A percentile compares a stretch with the other conserved stretches of the same genome.
Conservation (phyloP, 2,329 filamentous ascomycete genomes). For the Diaporthe caulivora region DNA sequence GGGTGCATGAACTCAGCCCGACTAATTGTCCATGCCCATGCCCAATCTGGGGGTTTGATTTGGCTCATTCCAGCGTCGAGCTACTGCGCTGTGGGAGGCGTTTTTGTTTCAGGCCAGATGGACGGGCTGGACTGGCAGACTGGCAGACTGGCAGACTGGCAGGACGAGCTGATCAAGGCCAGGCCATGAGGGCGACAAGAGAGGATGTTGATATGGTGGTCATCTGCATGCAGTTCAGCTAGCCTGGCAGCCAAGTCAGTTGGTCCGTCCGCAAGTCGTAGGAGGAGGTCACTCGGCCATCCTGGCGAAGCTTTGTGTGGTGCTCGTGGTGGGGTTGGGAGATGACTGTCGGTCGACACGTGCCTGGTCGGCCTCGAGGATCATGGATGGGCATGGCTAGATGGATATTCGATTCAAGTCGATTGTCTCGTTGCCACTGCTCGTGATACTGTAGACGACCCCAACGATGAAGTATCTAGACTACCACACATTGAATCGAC, state of each 20-base stretch:
- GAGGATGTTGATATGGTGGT: not conserved
- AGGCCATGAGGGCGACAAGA: not conserved
- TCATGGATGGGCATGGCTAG: no score
- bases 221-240: not conserved
- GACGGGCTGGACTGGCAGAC: not conserved
- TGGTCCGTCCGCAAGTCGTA: not conserved
- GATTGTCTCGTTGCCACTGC: not conserved
- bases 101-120: constrained; percentile 26
- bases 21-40: constrained; percentile 14
- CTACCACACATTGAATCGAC: no score
- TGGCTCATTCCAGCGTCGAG: constrained; percentile 29
- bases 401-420: no score
- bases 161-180: not conserved
- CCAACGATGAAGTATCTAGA: no score
- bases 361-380: not conserved
- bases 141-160: no score
- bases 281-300: not conserved
- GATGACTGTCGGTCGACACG: constrained; percentile 1
- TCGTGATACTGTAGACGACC: not conserved
- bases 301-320: not conserved
- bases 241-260: not conserved
- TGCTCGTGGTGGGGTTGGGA: constrained; percentile 5
- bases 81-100: constrained; percentile 16
- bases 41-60: constrained; percentile 29
- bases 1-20: constrained; percentile 26